Evolutionary conservation across 2,329 filamentous ascomycete genomes (phyloP), one percentile per base, ranked within the genome.

Genomic region (Scedosporium aurantiacum): DNA sequence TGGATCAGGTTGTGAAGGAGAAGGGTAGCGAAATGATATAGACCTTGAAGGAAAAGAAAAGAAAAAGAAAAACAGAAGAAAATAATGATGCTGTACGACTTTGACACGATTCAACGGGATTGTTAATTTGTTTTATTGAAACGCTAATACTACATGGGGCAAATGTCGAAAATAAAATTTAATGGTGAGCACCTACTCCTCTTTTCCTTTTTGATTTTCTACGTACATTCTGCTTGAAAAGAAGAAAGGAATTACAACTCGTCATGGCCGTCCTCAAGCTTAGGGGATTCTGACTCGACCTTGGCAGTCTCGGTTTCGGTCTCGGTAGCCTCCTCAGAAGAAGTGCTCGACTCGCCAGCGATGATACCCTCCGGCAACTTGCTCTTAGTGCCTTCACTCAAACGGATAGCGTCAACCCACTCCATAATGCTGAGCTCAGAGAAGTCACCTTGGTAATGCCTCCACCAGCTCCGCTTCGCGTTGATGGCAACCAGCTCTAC

Each of bases 331-430:
- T 77, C 72, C 10, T 71, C 68, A 18, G 74, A 32, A 6, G 28
- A 37, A 10, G 32, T 37, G 8, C 32, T 37, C 32, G 32, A 37
- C 32, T 37, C 32, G 32, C 10, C 71, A 16, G 76, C 75, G 37
- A 87, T 70, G 52, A 90, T 68, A 1, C 79, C 82, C 63, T 82
- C 80, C 0, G 89, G 89, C 50, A 94, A 72, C 75, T 86, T 89
- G 68, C 85, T 81, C 79, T 93, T 97, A 63, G 82, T 76, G 2
- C 90, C 89, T 70, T 97, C 93, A 60, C 92, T 90, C 79, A 99
- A 82, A 43, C 91, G 86, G 64, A 97, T 91, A n/a, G 84, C 81
- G 69, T 99, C 94, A 63, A 99, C 84, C 91, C 93, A 99, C 64
- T 78, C 77, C 75, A 96, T 90, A 32, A 99, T 77, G 27, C 80